phyloP scores from a whole-genome alignment of 768 basidiomycete species.

The Serpula lacrymans region DNA sequence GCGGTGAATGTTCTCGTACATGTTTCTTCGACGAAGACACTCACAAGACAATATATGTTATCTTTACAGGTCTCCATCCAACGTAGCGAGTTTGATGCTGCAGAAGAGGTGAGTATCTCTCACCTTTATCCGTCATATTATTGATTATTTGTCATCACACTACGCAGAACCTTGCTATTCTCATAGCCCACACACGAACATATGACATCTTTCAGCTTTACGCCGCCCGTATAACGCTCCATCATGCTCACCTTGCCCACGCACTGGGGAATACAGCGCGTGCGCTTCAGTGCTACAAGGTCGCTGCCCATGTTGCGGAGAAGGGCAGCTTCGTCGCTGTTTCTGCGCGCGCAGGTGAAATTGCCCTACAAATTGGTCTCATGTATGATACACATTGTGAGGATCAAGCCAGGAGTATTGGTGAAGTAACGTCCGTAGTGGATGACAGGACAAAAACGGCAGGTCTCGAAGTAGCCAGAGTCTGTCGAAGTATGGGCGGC shows the following conservation, averaged over 20 bases:
- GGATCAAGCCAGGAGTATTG: too few species aligned
- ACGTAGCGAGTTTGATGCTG: conserved; percentile 64
- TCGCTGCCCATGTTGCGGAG: conserved; percentile 45
- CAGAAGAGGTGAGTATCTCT: conserved; percentile 46
- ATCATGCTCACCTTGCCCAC: conserved; percentile 74
- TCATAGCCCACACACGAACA: conserved; percentile 64
- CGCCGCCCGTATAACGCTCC: conserved; percentile 60
- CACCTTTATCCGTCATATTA: neutral
- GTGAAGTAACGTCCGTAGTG: too few species aligned
- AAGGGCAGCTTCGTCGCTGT: conserved; percentile 40
- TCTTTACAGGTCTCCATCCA: conserved; percentile 54
- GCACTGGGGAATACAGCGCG: conserved; percentile 49
- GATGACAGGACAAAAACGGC: conserved; percentile 26
- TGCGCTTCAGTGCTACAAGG: conserved; percentile 60
- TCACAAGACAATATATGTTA: neutral
- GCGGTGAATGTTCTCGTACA: conserved; percentile 42
- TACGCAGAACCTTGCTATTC: conserved; percentile 39
- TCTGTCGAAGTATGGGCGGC: conserved; percentile 49
- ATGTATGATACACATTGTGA: too few species aligned
- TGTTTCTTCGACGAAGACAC: neutral
- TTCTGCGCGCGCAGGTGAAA: conserved; percentile 51
- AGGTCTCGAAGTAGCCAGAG: conserved; percentile 36
- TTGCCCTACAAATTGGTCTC: conserved; percentile 49
- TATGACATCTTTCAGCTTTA: conserved; percentile 53
- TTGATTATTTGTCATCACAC: too few species aligned